Conservation (phyloP, 2,329 filamentous ascomycete species). For the Ophiostoma pallidulum region DNA sequence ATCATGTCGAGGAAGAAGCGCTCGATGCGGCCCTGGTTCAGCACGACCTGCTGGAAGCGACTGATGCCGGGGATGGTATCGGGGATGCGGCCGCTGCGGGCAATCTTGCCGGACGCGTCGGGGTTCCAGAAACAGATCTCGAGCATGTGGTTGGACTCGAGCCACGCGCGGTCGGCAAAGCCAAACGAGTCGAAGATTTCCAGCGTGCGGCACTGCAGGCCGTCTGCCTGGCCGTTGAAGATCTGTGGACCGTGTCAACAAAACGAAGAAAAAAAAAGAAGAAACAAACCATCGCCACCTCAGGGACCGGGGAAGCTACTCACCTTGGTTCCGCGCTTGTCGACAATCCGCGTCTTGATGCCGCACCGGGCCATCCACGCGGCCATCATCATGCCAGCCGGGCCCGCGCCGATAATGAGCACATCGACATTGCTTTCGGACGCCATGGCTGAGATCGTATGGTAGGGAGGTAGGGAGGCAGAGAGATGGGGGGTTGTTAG, state of each 20-base stretch:
- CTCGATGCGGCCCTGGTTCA: conserved; percentile 65
- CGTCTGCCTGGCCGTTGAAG: neutral
- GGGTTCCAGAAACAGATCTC: conserved; percentile 56
- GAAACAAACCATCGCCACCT: too few species aligned
- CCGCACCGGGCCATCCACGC: conserved; percentile 33
- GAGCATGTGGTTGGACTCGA: conserved; percentile 58
- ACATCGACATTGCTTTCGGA: conserved; percentile 17
- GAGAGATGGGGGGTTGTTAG: too few species aligned
- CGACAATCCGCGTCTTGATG: conserved; percentile 34
- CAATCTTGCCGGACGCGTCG: conserved; percentile 45
- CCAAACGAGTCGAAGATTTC: conserved; percentile 69
- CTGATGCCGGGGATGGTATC: conserved; percentile 54
- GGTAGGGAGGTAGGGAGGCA: too few species aligned
- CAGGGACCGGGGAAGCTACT: too few species aligned
- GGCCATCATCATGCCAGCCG: conserved; percentile 32
- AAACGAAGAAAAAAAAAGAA: too few species aligned
- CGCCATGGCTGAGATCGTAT: conserved; percentile 24
- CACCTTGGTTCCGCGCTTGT: conserved; percentile 31
- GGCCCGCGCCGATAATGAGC: conserved; percentile 21
- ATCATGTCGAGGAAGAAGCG: conserved; percentile 40
- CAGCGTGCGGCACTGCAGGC: conserved; percentile 51
- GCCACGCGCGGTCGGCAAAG: conserved; percentile 53
- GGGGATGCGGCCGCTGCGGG: conserved; percentile 49
- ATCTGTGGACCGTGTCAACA: too few species aligned
- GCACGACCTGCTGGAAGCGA: conserved; percentile 54